phyloP scores from a whole-genome alignment of 345 rosid species.

The Syzygium aqueum region DNA sequence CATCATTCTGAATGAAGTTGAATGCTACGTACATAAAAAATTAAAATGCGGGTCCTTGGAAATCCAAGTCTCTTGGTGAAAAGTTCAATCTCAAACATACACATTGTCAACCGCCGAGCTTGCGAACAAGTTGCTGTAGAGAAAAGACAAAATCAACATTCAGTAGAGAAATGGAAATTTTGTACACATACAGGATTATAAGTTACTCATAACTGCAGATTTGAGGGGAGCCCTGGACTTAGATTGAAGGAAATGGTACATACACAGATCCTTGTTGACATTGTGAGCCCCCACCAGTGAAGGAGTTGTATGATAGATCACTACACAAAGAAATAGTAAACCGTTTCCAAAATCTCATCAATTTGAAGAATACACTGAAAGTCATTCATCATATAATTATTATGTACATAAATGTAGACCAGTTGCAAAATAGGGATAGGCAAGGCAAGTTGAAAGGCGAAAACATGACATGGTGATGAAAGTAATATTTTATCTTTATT shows the following conservation, averaged over 20 bases:
- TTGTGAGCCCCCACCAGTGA: neutral
- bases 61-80: neutral
- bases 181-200: neutral
- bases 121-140: conserved; percentile 30
- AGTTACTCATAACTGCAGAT: neutral
- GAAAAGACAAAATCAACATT: neutral
- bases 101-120: conserved; percentile 11
- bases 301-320: conserved; percentile 27
- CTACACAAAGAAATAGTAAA: conserved; percentile 5
- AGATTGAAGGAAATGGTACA: neutral
- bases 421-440: neutral
- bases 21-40: neutral
- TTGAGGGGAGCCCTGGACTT: neutral
- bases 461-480: neutral
- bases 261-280: conserved; percentile 5
- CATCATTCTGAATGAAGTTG: neutral
- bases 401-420: neutral
- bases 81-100: conserved; percentile 4
- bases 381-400: neutral
- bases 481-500: neutral
- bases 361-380: neutral
- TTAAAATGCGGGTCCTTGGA: neutral
- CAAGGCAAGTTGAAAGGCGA: neutral
- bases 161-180: neutral
- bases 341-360: neutral